Evolutionary conservation across 371 early-diverging fungal genomes (phyloP).

Genomic region (Gilbertella persicaria): DNA sequence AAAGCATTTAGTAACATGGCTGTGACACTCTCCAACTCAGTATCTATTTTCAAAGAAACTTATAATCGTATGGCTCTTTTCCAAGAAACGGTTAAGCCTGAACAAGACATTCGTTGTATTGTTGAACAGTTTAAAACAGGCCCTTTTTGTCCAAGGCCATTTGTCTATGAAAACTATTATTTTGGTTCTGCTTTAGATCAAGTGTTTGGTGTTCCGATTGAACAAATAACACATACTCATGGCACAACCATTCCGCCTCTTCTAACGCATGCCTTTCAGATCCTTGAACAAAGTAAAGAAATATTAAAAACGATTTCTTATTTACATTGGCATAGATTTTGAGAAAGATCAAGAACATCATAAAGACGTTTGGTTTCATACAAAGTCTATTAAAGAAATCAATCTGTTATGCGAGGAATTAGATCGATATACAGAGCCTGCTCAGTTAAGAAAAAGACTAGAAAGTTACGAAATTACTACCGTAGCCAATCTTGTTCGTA

Average conservation of each 20-base stretch:
- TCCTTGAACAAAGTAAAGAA: slow-evolving; percentile 43
- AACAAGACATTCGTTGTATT: slow-evolving; percentile 73
- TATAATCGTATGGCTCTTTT: slow-evolving; percentile 64
- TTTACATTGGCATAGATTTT: not conserved
- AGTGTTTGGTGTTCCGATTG: slow-evolving; percentile 74
- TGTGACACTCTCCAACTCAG: slow-evolving; percentile 58
- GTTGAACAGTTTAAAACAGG: slow-evolving; percentile 76
- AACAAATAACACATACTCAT: slow-evolving; percentile 60
- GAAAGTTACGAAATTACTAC: slow-evolving; percentile 54
- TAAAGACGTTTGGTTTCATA: slow-evolving; percentile 13
- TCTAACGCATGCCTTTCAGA: slow-evolving; percentile 47
- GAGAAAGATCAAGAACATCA: not conserved
- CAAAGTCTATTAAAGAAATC: slow-evolving; percentile 24
- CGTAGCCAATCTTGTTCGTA: slow-evolving; percentile 61
- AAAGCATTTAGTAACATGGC: slow-evolving; percentile 66
- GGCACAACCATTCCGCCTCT: slow-evolving; percentile 62
- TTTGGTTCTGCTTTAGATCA: slow-evolving; percentile 67
- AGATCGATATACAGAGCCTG: slow-evolving; percentile 48
- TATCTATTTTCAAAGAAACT: slow-evolving; percentile 54
- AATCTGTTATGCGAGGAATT: slow-evolving; percentile 60
- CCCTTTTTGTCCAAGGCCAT: slow-evolving; percentile 69
- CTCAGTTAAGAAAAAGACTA: slow-evolving; percentile 51
- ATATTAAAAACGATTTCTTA: not conserved
- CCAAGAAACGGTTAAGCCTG: slow-evolving; percentile 76
- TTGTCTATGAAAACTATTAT: slow-evolving; percentile 68